A percentile compares a stretch with the other conserved stretches of the same genome.
Evolutionary conservation across 2,329 filamentous ascomycete genomes (phyloP).

Genomic region (Scleromitrula shiraiana): DNA sequence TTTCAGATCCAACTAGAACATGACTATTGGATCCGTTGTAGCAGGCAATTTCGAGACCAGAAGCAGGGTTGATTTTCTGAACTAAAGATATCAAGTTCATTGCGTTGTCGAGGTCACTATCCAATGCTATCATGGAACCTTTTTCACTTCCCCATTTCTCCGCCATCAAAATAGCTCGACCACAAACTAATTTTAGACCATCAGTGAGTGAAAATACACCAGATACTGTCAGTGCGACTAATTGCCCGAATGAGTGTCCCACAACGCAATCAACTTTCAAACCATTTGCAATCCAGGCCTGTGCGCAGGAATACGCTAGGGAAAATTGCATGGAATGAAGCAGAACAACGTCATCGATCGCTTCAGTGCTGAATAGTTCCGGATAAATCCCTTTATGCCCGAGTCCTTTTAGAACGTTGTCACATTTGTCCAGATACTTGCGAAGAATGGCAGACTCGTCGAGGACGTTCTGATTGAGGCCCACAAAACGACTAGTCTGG

Average conservation of each 20-base stretch:
- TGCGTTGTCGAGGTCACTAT: constrained; percentile 10
- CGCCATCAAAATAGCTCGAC: constrained; percentile 29
- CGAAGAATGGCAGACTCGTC: constrained; percentile 8
- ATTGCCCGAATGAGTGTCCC: constrained; percentile 35
- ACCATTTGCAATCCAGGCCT: constrained; percentile 16
- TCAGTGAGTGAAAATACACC: constrained; percentile 30
- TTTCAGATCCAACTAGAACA: constrained; percentile 29
- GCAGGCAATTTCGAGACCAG: constrained; percentile 27
- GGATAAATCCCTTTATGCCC: constrained; percentile 13
- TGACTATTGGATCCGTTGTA: constrained; percentile 29
- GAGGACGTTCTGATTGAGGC: constrained; percentile 6
- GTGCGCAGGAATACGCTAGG: constrained; percentile 17
- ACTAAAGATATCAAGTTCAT: not conserved
- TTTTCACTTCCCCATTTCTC: constrained; percentile 30
- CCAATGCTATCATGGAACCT: constrained; percentile 32
- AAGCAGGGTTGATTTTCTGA: not conserved
- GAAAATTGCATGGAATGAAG: constrained; percentile 16
- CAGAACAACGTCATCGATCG: constrained; percentile 7
- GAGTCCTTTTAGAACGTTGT: not conserved
- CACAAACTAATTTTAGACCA: constrained; percentile 27
- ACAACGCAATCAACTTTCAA: constrained; percentile 10
- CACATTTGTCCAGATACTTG: constrained; percentile 12
- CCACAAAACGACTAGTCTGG: constrained; percentile 8
- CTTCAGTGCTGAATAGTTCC: constrained; percentile 11
- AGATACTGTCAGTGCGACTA: constrained; percentile 32